Evolutionary conservation across 768 basidiomycete genomes (phyloP), one percentile per base, ranked within the genome.

Genomic region (Lactarius quietus): DNA sequence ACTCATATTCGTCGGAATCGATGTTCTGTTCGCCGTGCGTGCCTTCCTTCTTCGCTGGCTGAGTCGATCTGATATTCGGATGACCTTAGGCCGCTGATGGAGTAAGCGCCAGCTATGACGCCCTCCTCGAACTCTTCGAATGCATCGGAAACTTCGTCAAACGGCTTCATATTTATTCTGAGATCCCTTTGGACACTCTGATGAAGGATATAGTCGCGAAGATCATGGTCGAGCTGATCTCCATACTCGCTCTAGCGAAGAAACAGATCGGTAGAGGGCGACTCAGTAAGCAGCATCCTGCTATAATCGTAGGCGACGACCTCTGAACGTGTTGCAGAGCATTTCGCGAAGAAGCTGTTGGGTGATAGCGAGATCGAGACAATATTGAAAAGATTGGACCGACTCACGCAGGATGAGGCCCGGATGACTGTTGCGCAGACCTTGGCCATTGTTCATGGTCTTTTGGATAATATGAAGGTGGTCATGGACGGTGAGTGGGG

Each of bases 391-490:
- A 53, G 57, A 20, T 18, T 64, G 38, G 63, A 64, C 57, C 31
- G 63, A 29, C 63, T 64, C 57, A 64, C 63, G 6, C 12, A 35
- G 18, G 63, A 64, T 1, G 63, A 64, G 31, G 45, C 57, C 15
- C 51, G 28, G 6, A 43, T 59, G 63, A 43, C 57, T 7, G 51
- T 53, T 12, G 28, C 57, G 23, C 63, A 64, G 10, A 64, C 63
- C 20, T n/a, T 58, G 8, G 17, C 57, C 8, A 33, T 33, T 8
- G 33, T 33, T 33, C 33, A 33, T 33, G 33, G 33, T 33, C 33
- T 33, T 33, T 33, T 33, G 33, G 8, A 33, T 33, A 33, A 33
- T 33, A 33, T 33, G 33, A 33, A 33, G 33, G 33, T 33, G 33
- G 33, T 33, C 8, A 33, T 33, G 33, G 33, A 33, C 48, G 48